Evolutionary conservation across 2,329 filamentous ascomycete genomes (phyloP).

Genomic region (Mycosphaerella sp.): DNA sequence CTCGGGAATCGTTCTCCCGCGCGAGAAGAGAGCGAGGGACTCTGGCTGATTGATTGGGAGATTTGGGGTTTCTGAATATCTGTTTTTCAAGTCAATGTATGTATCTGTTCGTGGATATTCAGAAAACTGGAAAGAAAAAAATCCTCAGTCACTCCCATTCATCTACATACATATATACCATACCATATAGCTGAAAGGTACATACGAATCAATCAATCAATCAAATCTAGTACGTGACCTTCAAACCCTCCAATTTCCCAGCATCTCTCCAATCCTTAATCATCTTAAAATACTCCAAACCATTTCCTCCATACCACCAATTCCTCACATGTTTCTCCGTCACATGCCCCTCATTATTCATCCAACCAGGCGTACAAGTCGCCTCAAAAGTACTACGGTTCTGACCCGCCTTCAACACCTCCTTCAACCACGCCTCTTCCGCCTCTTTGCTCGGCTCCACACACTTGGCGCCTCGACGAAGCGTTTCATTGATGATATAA

Average conservation of each 20-base stretch:
- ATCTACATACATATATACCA: too few relatives aligned
- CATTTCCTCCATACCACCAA: slow-evolving; percentile 18
- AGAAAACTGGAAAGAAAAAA: too few relatives aligned
- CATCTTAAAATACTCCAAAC: slow-evolving; percentile 20
- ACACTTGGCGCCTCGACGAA: slow-evolving; percentile 25
- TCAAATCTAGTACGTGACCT: background rate
- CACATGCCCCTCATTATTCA: slow-evolving; percentile 41
- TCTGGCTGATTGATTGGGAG: too few relatives aligned
- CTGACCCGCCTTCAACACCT: slow-evolving; percentile 38
- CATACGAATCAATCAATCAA: too few relatives aligned
- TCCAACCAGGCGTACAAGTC: slow-evolving; percentile 50
- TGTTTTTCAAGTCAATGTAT: too few relatives aligned
- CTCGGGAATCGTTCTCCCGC: too few relatives aligned
- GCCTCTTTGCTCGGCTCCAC: slow-evolving; percentile 43
- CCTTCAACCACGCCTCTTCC: slow-evolving; percentile 44
- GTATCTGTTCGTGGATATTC: too few relatives aligned
- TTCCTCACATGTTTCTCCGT: slow-evolving; percentile 11
- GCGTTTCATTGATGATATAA: slow-evolving; percentile 38
- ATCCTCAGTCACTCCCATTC: too few relatives aligned
- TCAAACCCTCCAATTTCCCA: slow-evolving; percentile 19
- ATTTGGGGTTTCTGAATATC: too few relatives aligned
- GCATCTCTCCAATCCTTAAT: slow-evolving; percentile 18
- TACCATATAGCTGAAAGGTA: too few relatives aligned
- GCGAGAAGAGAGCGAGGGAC: too few relatives aligned
- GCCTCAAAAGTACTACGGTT: slow-evolving; percentile 36